Evolutionary conservation across 2,329 filamentous ascomycete species (phyloP), one percentile per base, ranked within the genome.

Genomic region (Rosellinia necatrix): DNA sequence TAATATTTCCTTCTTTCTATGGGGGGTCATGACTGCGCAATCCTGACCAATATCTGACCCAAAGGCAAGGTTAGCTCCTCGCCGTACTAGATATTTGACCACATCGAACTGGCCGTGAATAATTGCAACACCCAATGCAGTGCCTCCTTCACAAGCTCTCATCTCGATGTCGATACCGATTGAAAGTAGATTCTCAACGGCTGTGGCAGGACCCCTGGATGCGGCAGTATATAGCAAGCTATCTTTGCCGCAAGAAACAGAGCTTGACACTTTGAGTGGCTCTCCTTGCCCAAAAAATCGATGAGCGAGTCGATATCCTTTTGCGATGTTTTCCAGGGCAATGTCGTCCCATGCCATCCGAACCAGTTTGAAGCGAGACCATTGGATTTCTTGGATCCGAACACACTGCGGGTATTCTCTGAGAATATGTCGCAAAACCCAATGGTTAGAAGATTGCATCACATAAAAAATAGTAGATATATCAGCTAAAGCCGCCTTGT

Each of bases 41-140:
- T 6, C 21, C 13, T 19, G 17, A 27, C 13, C 6, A 25, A 4
- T 2, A 12, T 21, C 6, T 1, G 2, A 19, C 12, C 32, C 21
- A 22, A 3, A 2, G 15, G n/a, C 22, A 24, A 46, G 3, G 9
- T 38, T 38, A 8, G 49, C 49, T 38, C 40, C 40, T 38, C 24
- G 40, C 12, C 32, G 49, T 24, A 30, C 25, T 10, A 46, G 49
- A 22, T 47, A 53, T 12, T 53, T 53, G 41, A 53, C 50, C 4
- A 61, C 57, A 2, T 62, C 50, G 52, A 59, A 35, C 34, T 59
- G 35, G 19, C 54, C 44, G 37, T 62, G 24, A 29, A n/a, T 46
- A 13, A 44, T 29, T 12, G 55, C 38, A 21, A 53, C 6, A n/a
- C 24, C 32, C 15, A 58, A 49, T 24, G 42, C 27, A 29, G 54